These are phyloP conservation scores for Xanthoceras sorbifolium DNA, from an alignment of 345 rosid genomes.

Conservation along the genomic window DNA sequence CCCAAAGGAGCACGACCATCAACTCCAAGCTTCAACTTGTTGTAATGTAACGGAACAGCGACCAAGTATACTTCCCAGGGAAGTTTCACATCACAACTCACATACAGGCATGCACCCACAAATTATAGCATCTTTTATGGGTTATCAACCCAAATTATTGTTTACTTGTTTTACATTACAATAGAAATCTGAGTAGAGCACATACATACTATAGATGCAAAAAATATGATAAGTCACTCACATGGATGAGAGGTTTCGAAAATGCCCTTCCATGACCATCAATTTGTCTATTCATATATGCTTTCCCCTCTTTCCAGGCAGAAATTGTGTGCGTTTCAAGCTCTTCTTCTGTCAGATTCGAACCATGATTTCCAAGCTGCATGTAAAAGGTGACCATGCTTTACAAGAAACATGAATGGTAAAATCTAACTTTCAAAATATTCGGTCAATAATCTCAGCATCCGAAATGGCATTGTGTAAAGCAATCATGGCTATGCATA, in stretches of 20 bases:
- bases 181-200: not conserved
- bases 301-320: slow-evolving; percentile 62
- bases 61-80: not conserved
- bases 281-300: slow-evolving; percentile 41
- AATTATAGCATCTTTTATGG: not conserved
- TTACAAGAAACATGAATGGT: not conserved
- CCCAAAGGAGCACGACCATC: not conserved
- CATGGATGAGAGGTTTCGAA: slow-evolving; percentile 59
- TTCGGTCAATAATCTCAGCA: not conserved
- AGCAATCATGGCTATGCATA: not conserved
- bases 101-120: not conserved
- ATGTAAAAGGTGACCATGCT: slow-evolving; percentile 11
- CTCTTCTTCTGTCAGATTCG: slow-evolving; percentile 82
- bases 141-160: not conserved
- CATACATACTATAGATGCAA: slow-evolving; percentile 3
- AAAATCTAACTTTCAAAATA: slow-evolving; percentile 3
- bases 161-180: not conserved
- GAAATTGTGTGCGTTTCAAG: slow-evolving; percentile 66
- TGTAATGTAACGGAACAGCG: not conserved
- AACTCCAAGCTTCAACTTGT: not conserved
- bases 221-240: slow-evolving; percentile 34
- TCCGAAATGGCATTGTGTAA: not conserved
- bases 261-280: slow-evolving; percentile 46
- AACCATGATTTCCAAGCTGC: slow-evolving; percentile 76
- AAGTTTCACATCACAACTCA: not conserved